Conservation (phyloP, 768 basidiomycete species). For the Tephrocybe sp. region DNA sequence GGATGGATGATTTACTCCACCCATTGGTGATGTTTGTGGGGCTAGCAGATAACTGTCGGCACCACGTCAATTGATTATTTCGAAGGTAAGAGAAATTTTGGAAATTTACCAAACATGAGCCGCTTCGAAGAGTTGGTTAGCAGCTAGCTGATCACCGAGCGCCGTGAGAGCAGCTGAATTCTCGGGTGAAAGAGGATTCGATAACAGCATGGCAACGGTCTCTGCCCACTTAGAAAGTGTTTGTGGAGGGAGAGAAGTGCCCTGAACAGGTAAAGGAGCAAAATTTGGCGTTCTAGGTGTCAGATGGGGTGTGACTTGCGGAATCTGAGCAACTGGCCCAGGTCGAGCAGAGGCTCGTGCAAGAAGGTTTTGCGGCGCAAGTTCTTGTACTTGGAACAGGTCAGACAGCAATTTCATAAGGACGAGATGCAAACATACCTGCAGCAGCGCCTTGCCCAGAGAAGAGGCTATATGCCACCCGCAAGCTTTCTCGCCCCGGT, state of each 20-base stretch:
- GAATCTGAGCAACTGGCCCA: conserved; percentile 37
- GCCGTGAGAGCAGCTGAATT: conserved; percentile 74
- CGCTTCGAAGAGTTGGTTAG: conserved; percentile 74
- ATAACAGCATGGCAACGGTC: conserved; percentile 78
- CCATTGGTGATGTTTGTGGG: conserved; percentile 72
- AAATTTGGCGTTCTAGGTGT: conserved; percentile 49
- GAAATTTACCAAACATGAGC: conserved; percentile 85
- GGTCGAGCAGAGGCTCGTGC: conserved; percentile 37
- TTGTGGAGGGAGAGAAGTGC: conserved; percentile 53
- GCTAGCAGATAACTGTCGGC: conserved; percentile 76
- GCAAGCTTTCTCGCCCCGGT: conserved; percentile 65
- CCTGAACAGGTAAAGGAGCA: conserved; percentile 36
- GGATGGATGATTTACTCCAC: conserved; percentile 64
- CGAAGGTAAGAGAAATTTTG: not conserved
- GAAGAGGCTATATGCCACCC: conserved; percentile 79
- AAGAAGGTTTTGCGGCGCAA: conserved; percentile 57
- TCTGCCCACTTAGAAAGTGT: conserved; percentile 81
- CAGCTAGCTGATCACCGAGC: conserved; percentile 78
- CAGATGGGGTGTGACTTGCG: conserved; percentile 27
- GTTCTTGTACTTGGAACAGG: conserved; percentile 60
- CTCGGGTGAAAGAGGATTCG: conserved; percentile 65
- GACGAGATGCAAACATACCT: conserved; percentile 42
- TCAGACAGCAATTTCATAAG: not conserved
- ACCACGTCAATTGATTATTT: conserved; percentile 11
- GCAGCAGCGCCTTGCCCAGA: conserved; percentile 79